These are phyloP conservation scores for Naganishia sp. DNA, from an alignment of 1,284 basidiomycete genomes.

Conservation along the genomic window DNA sequence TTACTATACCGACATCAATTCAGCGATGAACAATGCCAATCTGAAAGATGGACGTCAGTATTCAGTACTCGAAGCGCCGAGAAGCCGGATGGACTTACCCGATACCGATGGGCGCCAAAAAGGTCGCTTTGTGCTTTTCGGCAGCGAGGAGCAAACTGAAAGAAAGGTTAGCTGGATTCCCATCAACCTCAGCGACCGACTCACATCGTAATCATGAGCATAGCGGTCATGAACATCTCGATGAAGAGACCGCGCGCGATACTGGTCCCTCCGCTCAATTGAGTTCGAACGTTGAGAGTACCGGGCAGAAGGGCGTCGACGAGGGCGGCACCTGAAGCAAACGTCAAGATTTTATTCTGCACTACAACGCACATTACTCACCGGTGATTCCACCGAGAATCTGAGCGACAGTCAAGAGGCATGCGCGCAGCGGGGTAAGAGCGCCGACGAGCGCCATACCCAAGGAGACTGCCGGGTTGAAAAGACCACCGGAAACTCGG, in stretches of 20 bases:
- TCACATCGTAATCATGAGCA: conserved; percentile 56
- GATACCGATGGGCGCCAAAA: conserved; percentile 59
- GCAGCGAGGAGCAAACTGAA: conserved; percentile 60
- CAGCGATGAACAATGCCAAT: conserved; percentile 56
- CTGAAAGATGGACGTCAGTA: background rate
- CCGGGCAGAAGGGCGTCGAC: conserved; percentile 65
- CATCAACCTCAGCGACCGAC: too few species aligned
- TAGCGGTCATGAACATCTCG: conserved; percentile 69
- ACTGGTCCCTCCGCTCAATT: conserved; percentile 39
- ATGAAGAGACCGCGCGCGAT: conserved; percentile 63
- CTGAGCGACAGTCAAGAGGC: conserved; percentile 66
- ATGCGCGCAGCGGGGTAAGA: conserved; percentile 65
- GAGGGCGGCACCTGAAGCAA: conserved; percentile 58
- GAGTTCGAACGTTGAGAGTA: conserved; percentile 61
- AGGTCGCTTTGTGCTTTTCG: conserved; percentile 60
- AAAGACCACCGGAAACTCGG: conserved; percentile 62
- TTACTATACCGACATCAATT: conserved; percentile 52
- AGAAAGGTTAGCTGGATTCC: too few species aligned
- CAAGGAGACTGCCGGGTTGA: conserved; percentile 70
- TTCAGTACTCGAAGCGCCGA: background rate
- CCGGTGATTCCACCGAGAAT: conserved; percentile 47
- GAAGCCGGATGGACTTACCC: conserved; percentile 38
- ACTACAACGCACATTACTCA: background rate
- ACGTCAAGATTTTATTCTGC: conserved; percentile 21
- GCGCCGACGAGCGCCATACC: conserved; percentile 65